Evolutionary conservation across 805 yeast species (phyloP), one percentile per base, ranked within the genome.

Genomic region (Starmerella khaoyaiensis): DNA sequence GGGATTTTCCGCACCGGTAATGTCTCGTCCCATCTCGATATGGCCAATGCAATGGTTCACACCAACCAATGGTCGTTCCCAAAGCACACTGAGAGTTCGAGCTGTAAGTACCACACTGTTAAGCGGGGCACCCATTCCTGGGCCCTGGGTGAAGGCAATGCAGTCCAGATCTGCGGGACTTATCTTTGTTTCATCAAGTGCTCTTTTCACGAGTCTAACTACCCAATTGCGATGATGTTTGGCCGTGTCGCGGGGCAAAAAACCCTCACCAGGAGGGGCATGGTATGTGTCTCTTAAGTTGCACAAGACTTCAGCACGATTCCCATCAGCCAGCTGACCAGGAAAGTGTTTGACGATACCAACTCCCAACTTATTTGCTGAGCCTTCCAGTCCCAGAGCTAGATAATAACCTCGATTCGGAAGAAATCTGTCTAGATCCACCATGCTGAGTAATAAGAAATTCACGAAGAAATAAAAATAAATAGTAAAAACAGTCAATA

Each of bases 41-140:
- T 90, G 99, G 1, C 98, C 99, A 25, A 90, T 74, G 59, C 99
- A 90, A 58, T 90, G 98, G 53, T 90, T 90, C 3, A 90, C 98
- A 0, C 97, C 97, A 6, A 90, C 77, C 22, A 90, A 58, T 0
- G 98, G 97, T 17, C 79, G 61, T 2, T 70, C 56, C 93, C 94
- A 83, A 47, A 87, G 54, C 48, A 78, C 74, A 7, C 83, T 65
- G 26, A 86, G 60, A 0, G 95, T 76, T 53, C 99, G 65, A 1
- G 98, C 97, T 1, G 93, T 93, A 33, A 90, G 67, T 3, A 79
- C 97, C 27, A 84, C 95, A 39, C 87, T 74, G 50, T 90, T 94
- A 36, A 90, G 62, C 0, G 99, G 99, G 1, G 97, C 97, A 2
- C 99, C 99, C 97, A 90, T 90, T 1, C 99, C 99, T 0, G 98